Evolutionary conservation across 2,329 filamentous ascomycete species (phyloP).

Genomic region (Arthrobotrys sphaeroides): DNA sequence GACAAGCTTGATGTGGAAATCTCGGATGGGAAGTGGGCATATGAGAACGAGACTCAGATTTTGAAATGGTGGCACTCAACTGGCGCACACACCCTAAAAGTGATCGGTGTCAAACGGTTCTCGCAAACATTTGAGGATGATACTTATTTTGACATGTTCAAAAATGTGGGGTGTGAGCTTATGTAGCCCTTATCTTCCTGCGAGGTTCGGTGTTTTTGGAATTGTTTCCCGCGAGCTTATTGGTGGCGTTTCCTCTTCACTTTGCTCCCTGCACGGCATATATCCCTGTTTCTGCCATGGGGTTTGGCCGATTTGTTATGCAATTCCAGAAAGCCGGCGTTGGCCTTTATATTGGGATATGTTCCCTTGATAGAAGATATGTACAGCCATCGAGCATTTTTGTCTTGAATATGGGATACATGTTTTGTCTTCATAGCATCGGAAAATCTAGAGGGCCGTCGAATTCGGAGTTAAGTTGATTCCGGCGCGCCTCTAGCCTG

Average conservation of each 20-base stretch:
- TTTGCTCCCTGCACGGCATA: not conserved
- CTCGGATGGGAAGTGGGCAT: constrained; percentile 88
- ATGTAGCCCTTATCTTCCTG: constrained; percentile 63
- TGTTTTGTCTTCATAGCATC: not conserved
- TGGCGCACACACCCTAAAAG: constrained; percentile 80
- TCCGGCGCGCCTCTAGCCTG: too few species aligned
- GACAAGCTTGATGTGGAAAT: constrained; percentile 76
- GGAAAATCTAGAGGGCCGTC: not conserved
- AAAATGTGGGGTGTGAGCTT: constrained; percentile 63
- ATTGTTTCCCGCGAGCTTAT: not conserved
- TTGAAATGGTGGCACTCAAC: constrained; percentile 92
- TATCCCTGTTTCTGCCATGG: not conserved
- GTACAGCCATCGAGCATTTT: not conserved
- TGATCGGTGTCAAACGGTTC: constrained; percentile 73
- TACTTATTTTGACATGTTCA: constrained; percentile 74
- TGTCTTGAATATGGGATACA: not conserved
- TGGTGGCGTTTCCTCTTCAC: not conserved
- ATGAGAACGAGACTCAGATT: constrained; percentile 81
- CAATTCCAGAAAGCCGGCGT: not conserved
- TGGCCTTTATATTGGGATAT: not conserved
- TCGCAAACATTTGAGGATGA: constrained; percentile 74
- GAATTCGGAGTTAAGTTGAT: too few species aligned
- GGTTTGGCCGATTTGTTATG: not conserved
- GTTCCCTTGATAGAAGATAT: not conserved
- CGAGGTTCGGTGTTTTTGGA: not conserved